Conservation (phyloP, 176 grass and related monocot species). For the Cenchrus purpureus region DNA sequence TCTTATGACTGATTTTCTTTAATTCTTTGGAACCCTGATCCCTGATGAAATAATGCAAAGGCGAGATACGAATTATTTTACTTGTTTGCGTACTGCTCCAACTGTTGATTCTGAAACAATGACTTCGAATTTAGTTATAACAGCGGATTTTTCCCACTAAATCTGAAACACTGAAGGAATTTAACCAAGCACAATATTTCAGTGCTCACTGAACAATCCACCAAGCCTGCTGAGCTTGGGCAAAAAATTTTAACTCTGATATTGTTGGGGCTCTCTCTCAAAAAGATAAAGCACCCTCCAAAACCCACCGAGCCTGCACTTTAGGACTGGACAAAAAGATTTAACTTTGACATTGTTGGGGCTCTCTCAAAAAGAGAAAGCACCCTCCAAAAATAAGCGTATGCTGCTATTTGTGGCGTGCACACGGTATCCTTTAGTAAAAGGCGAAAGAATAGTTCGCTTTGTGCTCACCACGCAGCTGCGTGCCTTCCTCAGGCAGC, state of each 20-base stretch:
- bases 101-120: background rate
- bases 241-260: no score
- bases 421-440: constrained; percentile 94
- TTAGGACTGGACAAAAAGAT: no score
- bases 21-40: constrained; percentile 18
- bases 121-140: no score
- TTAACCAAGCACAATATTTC: no score
- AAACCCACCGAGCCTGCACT: no score
- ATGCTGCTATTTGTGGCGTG: constrained; percentile 50
- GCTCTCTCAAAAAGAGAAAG: background rate
- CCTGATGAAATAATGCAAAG: no score
- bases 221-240: no score
- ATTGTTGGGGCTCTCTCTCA: no score
- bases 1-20: constrained; percentile 10
- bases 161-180: no score
- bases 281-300: no score
- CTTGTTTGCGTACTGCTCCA: background rate
- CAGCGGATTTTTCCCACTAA: no score
- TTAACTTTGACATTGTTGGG: background rate
- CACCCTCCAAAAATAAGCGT: constrained; percentile 53
- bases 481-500: rapidly evolving
- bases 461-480: constrained; percentile 71
- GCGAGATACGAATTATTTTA: background rate
- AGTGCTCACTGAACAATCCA: no score
- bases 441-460: constrained; percentile 93